These are phyloP conservation scores for Sordariomycetes sp. DNA, from an alignment of 2,329 filamentous ascomycete species.

Conservation along the genomic window DNA sequence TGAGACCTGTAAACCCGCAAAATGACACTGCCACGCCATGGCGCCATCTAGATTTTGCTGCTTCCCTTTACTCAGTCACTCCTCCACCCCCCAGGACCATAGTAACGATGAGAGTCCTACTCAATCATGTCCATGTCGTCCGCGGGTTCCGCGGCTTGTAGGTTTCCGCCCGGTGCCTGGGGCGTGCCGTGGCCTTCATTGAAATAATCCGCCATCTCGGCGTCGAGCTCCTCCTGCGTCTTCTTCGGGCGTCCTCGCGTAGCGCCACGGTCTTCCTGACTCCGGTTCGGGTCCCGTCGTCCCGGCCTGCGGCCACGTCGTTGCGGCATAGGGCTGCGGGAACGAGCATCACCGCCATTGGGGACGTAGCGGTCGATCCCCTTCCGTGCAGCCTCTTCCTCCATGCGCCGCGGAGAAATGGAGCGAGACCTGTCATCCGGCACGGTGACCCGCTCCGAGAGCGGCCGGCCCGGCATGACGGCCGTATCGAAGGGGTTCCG, in stretches of 20 bases:
- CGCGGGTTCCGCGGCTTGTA: constrained; percentile 10
- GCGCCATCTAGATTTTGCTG: background rate
- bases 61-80: constrained; percentile 19
- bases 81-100: constrained; percentile 36
- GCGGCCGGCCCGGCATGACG: constrained; percentile 41
- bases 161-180: constrained; percentile 14
- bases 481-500: constrained; percentile 49
- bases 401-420: constrained; percentile 35
- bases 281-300: constrained; percentile 26
- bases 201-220: constrained; percentile 97
- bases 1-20: background rate
- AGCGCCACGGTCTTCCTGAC: constrained; percentile 20
- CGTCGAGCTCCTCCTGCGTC: constrained; percentile 84
- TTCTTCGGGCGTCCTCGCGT: constrained; percentile 50
- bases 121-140: constrained; percentile 66
- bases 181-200: constrained; percentile 25
- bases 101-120: constrained; percentile 19
- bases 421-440: constrained; percentile 53
- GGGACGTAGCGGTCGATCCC: constrained; percentile 75
- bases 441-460: constrained; percentile 50
- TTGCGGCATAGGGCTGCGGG: constrained; percentile 48
- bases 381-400: constrained; percentile 50
- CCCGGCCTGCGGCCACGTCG: constrained; percentile 41
- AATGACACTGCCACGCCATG: background rate
- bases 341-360: constrained; percentile 36